Percentiles rank a stretch among this genome's conserved stretches.
phyloP scores from a whole-genome alignment of 1,284 basidiomycete genomes.

The Malassezia caprae region DNA sequence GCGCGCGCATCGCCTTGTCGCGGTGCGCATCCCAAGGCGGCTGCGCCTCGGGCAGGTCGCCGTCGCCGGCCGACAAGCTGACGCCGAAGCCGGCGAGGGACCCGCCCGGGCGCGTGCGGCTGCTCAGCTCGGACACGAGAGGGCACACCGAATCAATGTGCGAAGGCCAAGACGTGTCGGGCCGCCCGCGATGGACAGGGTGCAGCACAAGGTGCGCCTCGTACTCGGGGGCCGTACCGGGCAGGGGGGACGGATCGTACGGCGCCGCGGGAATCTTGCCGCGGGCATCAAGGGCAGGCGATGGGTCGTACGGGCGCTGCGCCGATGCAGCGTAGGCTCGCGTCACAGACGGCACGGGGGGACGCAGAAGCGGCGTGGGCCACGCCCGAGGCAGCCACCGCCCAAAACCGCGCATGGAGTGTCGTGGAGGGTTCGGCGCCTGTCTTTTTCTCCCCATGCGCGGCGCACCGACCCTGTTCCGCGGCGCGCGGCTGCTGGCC shows the following conservation, averaged over 20 bases:
- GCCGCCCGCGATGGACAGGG: conserved; percentile 21
- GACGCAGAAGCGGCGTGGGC: not conserved
- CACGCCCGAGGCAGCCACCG: not conserved
- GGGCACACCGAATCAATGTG: conserved; percentile 33
- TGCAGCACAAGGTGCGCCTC: conserved; percentile 34
- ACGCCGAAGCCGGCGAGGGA: conserved; percentile 35
- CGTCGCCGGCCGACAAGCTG: conserved; percentile 24
- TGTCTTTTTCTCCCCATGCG: not conserved
- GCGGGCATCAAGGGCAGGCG: conserved; percentile 25
- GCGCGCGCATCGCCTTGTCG: conserved; percentile 24
- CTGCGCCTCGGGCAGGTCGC: conserved; percentile 3
- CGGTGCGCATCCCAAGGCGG: conserved; percentile 29
- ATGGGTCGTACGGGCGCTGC: conserved; percentile 15
- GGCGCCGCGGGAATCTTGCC: conserved; percentile 31
- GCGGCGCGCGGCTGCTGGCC: not conserved
- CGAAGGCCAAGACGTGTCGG: conserved; percentile 30
- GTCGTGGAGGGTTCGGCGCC: not conserved
- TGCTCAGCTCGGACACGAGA: conserved; percentile 32
- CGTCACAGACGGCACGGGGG: not conserved
- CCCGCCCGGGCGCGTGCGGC: conserved; percentile 25
- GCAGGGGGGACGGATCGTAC: conserved; percentile 30
- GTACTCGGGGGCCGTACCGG: conserved; percentile 34
- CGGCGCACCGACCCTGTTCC: not conserved
- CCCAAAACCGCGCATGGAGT: not conserved
- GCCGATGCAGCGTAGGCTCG: not conserved